Evolutionary conservation across 306 rosid species (phyloP), one percentile per base, ranked within the genome.

Genomic region (Prunus dulcis): DNA sequence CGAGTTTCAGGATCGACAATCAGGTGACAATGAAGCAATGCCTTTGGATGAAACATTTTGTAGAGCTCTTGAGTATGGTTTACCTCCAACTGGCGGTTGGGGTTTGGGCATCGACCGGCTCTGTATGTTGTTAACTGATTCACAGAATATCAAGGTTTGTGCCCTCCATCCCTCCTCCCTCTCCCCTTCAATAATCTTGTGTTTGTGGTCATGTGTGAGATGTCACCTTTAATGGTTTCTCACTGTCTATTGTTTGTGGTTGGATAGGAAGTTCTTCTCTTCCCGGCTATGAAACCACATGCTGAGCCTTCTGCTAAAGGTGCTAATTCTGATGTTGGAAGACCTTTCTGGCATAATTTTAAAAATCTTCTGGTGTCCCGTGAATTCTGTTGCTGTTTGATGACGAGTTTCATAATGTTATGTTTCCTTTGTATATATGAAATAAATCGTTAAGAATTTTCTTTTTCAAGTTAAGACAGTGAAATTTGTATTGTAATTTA

Each of bases 81-180:
- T 95, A 80, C 98, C 98, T 8, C 98, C 98, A 61, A 92, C 97
- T 32, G 96, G 89, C 69, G 98, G 98, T 67, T 95, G 97, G 98
- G 98, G 98, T 73, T 63, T 92, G 90, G 98, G 98, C 18, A 75
- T 92, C 77, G 98, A 95, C 68, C 84, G 98, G 75, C 78, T 95
- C 47, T 64, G 91, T 56, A 95, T 95, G 98, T 75, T 89, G 73
- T 64, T 94, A 32, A 90, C 96, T 0, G 98, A 94, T 80, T 92
- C 98, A 0, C 96, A 87, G 80, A 94, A 94, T 82, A 92, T 94
- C 19, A 94, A 94, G 97, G 98, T 89, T 67, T 71, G 50, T 67
- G 6, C 61, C 61, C 72, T 63, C 41, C 53, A 38, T 73, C 25
- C 55, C 55, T 66, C 23, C 12, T 20, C 38, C 15, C 75, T 56